Evolutionary conservation across 495 filamentous ascomycete species (phyloP).

Genomic region (Annulohypoxylon bovei): DNA sequence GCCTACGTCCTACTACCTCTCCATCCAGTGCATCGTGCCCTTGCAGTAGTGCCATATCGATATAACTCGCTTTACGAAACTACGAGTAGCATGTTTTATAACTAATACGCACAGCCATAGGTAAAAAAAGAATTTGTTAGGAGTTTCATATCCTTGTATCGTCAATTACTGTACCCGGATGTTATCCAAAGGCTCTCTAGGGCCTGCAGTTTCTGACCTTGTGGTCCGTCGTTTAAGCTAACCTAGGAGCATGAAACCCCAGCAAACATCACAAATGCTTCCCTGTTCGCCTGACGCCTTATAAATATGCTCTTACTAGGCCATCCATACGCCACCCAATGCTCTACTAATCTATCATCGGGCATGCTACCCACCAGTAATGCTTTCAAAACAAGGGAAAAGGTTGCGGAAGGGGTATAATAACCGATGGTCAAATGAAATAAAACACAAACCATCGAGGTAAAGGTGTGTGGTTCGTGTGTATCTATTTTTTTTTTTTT

Average conservation of each 20-base stretch:
- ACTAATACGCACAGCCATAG: background rate
- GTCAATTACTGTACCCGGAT: background rate
- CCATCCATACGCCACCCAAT: conserved; percentile 25
- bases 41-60: no score
- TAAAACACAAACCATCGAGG: background rate
- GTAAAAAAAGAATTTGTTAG: background rate
- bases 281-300: background rate
- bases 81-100: background rate
- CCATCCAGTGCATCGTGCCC: no score
- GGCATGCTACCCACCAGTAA: background rate
- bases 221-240: background rate
- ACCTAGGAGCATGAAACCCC: background rate
- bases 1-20: no score
- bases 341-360: background rate
- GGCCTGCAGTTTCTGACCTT: background rate
- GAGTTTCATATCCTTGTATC: background rate
- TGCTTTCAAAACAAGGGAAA: background rate
- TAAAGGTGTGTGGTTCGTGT: conserved; percentile 15
- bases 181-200: background rate
- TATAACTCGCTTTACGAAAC: no score
- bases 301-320: background rate
- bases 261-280: background rate
- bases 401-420: conserved; percentile 21
- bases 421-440: background rate
- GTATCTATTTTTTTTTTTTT: conserved; percentile 43